Conservation (phyloP, 352 stramenopile genomes). For the Phytopythium oedochilum region DNA sequence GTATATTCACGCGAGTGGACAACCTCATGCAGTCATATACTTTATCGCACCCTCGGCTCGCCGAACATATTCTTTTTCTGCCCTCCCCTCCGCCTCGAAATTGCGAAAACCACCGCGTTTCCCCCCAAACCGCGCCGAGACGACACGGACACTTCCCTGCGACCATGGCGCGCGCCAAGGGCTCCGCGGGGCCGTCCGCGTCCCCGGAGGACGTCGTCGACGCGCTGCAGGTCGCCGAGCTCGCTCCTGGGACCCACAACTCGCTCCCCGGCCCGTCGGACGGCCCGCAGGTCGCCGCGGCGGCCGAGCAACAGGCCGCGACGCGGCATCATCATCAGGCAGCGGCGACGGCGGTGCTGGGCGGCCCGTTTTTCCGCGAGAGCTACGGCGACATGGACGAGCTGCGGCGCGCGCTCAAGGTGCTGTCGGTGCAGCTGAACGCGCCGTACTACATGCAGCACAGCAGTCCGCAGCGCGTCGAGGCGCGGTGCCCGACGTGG, state of each 20-base stretch:
- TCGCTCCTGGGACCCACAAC: background rate
- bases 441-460: conserved; percentile 80
- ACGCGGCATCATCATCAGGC: background rate
- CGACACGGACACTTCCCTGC: background rate
- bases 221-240: background rate
- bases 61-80: conserved; percentile 5
- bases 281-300: background rate
- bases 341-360: background rate
- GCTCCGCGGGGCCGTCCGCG: background rate
- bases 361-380: conserved; percentile 56
- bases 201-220: background rate
- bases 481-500: conserved; percentile 75
- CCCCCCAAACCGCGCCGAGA: background rate
- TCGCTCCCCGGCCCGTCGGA: background rate
- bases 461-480: conserved; percentile 73
- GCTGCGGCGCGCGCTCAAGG: conserved; percentile 65
- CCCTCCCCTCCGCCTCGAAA: background rate
- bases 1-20: background rate
- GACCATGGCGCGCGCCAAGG: background rate
- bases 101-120: conserved; percentile 3
- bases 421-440: conserved; percentile 67
- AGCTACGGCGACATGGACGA: conserved; percentile 77
- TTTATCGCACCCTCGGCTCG: background rate
- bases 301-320: background rate
- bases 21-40: background rate